Conservation (phyloP, 306 rosid genomes). For the Vigna hirtella region DNA sequence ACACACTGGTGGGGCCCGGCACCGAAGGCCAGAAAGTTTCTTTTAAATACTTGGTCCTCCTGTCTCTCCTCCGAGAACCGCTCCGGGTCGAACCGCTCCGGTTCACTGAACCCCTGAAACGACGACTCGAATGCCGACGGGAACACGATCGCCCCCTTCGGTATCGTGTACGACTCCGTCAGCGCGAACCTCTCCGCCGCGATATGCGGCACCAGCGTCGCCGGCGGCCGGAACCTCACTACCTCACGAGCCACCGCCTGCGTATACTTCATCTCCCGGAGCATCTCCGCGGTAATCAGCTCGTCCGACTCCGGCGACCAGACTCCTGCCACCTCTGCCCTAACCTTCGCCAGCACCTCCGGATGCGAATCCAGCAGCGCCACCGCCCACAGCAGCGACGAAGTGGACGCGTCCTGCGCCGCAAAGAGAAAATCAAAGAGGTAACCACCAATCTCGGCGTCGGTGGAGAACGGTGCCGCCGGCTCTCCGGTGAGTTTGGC, state of each 20-base stretch:
- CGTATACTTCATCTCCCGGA: constrained; percentile 74
- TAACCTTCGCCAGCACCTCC: constrained; percentile 59
- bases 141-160: constrained; percentile 83
- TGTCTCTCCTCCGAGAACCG: constrained; percentile 77
- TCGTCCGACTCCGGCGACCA: constrained; percentile 74
- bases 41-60: constrained; percentile 71
- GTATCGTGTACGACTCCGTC: constrained; percentile 66
- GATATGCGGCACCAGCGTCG: constrained; percentile 82
- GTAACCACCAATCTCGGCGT: constrained; percentile 68
- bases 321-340: constrained; percentile 58
- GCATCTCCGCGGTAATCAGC: constrained; percentile 63
- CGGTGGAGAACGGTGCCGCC: constrained; percentile 48
- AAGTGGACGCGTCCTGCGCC: constrained; percentile 87
- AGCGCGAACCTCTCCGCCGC: constrained; percentile 67
- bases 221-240: constrained; percentile 75
- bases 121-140: constrained; percentile 84
- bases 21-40: constrained; percentile 82
- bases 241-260: constrained; percentile 96
- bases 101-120: constrained; percentile 78
- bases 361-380: constrained; percentile 76
- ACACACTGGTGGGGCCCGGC: constrained; percentile 96
- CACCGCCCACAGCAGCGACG: constrained; percentile 93
- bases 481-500: constrained; percentile 36
- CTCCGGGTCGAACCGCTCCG: constrained; percentile 88
- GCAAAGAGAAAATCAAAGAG: constrained; percentile 93